A percentile compares a stretch with the other conserved stretches of the same genome.
These are phyloP conservation scores for Apophysomyces sp. DNA, from an alignment of 371 early-diverging fungal species.

Conservation along the genomic window DNA sequence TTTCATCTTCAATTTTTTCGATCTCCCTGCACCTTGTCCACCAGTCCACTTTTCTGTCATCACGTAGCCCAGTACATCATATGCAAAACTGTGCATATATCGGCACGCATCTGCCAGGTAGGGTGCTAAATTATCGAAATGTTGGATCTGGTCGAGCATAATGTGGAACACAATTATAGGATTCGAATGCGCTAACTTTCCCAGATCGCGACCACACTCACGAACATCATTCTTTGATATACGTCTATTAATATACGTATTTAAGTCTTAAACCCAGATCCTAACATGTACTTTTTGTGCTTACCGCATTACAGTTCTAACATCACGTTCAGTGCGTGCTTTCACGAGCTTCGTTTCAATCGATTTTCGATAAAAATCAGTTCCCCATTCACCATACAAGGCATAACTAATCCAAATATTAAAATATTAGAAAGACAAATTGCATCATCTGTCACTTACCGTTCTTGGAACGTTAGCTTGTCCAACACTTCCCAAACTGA, in stretches of 20 bases:
- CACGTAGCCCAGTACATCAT: conserved; percentile 79
- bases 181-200: conserved; percentile 79
- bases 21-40: conserved; percentile 43
- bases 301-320: conserved; percentile 65
- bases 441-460: conserved; percentile 28
- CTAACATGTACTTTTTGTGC: background rate
- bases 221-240: conserved; percentile 82
- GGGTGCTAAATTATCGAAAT: conserved; percentile 84
- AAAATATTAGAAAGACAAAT: background rate
- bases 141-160: conserved; percentile 77
- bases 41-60: conserved; percentile 72
- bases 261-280: background rate
- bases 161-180: conserved; percentile 78
- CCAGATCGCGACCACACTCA: conserved; percentile 80
- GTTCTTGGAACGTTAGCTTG: conserved; percentile 59
- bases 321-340: conserved; percentile 57
- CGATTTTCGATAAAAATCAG: conserved; percentile 52
- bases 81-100: conserved; percentile 81
- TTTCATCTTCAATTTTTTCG: conserved; percentile 50
- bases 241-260: conserved; percentile 40
- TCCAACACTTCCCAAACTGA: conserved; percentile 80
- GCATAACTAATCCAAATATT: conserved; percentile 29
- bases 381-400: conserved; percentile 85
- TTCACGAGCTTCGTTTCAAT: conserved; percentile 49
- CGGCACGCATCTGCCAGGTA: conserved; percentile 85